These are phyloP conservation scores for Silybum marianum DNA, from an alignment of 129 eudicot genomes.

Conservation along the genomic window DNA sequence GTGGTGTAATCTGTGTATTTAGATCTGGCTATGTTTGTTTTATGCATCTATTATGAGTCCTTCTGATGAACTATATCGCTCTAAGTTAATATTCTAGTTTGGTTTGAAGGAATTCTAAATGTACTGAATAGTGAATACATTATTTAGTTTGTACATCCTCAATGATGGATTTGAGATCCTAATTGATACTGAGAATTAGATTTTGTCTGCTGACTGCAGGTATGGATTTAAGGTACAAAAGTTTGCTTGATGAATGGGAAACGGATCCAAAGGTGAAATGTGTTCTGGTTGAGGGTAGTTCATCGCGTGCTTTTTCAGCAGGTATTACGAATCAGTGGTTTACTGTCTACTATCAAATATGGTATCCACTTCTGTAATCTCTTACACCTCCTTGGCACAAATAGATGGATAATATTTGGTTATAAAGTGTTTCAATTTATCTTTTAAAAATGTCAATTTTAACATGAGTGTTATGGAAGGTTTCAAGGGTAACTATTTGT, in stretches of 20 bases:
- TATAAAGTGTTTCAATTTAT: background rate
- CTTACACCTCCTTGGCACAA: conserved; percentile 1
- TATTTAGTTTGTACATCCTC: too few species aligned
- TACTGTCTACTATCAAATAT: background rate
- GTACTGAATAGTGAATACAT: too few species aligned
- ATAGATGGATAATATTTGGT: background rate
- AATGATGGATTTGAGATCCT: conserved; percentile 4
- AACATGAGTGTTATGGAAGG: conserved; percentile 23
- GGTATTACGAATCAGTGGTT: conserved; percentile 39
- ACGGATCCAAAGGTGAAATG: conserved; percentile 80
- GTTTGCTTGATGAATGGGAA: conserved; percentile 92
- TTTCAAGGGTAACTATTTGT: conserved; percentile 52
- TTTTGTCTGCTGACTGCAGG: conserved; percentile 49
- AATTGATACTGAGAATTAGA: background rate
- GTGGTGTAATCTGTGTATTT: background rate
- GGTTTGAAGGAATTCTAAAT: background rate
- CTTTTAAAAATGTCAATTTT: conserved; percentile 14
- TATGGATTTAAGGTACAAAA: conserved; percentile 82
- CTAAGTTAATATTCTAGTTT: background rate
- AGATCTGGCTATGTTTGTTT: background rate
- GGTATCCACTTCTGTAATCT: background rate
- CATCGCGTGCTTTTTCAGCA: conserved; percentile 95
- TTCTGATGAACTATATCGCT: background rate
- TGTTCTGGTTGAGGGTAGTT: conserved; percentile 85
- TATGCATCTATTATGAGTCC: background rate